These are phyloP conservation scores for Tolypocladium album DNA, from an alignment of 2,329 filamentous ascomycete species.

Conservation along the genomic window DNA sequence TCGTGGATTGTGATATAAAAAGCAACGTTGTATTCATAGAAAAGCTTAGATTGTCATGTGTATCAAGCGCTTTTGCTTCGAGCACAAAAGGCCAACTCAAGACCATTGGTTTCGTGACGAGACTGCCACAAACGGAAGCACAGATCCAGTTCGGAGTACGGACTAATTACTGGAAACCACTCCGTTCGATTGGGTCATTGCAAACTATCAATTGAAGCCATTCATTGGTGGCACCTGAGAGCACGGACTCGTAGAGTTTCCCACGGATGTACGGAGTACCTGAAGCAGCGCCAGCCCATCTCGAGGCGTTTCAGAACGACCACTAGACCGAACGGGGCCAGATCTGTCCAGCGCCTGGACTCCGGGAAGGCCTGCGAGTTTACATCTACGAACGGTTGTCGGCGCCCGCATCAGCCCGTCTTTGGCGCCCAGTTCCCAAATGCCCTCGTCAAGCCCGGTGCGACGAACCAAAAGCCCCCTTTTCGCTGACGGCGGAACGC, in stretches of 20 bases:
- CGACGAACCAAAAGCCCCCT: not conserved
- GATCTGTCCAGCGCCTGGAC: not conserved
- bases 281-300: not conserved
- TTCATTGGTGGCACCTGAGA: not conserved
- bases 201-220: not conserved
- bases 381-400: not conserved
- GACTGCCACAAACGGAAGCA: not conserved
- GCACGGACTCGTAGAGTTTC: no score
- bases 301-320: not conserved
- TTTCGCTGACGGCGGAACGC: not conserved
- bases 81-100: not conserved
- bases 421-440: not conserved
- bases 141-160: not conserved
- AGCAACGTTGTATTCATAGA: not conserved
- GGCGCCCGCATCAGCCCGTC: not conserved
- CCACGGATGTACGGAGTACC: no score
- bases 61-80: not conserved
- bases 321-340: not conserved
- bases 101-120: not conserved
- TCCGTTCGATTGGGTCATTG: not conserved
- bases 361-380: not conserved
- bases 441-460: not conserved
- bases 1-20: not conserved
- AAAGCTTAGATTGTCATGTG: not conserved
- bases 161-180: not conserved